Percentiles rank a stretch among this genome's conserved stretches.
phyloP scores from a whole-genome alignment of 2,329 filamentous ascomycete genomes.

The Diplodia intermedia region DNA sequence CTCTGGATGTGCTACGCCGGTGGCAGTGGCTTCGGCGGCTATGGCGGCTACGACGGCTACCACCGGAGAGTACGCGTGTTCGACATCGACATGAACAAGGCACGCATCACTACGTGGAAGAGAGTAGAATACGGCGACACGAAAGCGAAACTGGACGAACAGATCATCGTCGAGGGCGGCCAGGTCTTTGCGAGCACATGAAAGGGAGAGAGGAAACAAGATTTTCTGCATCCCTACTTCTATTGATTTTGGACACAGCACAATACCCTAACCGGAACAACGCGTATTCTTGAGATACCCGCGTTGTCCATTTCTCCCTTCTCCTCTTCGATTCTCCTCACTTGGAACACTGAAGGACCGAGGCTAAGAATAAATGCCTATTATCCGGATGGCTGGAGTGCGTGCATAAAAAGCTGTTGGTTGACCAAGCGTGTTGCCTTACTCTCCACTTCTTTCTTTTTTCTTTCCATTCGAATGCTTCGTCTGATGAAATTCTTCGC shows the following conservation, averaged over 20 bases:
- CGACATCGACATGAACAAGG: slow-evolving; percentile 91
- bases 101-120: slow-evolving; percentile 90
- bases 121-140: slow-evolving; percentile 73
- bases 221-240: neutral
- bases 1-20: slow-evolving; percentile 99
- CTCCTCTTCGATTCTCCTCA: slow-evolving; percentile 4
- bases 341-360: slow-evolving; percentile 15
- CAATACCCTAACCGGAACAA: slow-evolving; percentile 24
- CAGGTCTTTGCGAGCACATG: slow-evolving; percentile 46
- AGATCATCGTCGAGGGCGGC: slow-evolving; percentile 67
- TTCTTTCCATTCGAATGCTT: neutral
- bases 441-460: neutral
- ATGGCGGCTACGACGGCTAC: slow-evolving; percentile 88
- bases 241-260: slow-evolving; percentile 21
- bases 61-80: slow-evolving; percentile 85
- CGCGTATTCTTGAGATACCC: slow-evolving; percentile 26
- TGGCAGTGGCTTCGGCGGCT: slow-evolving; percentile 90
- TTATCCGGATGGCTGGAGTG: neutral
- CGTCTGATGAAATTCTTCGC: neutral
- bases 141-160: slow-evolving; percentile 62
- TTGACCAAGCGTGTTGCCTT: neutral
- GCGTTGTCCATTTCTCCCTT: neutral
- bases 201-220: neutral
- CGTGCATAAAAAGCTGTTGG: neutral
- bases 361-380: neutral